Evolutionary conservation across 192 early-diverging fungal genomes (phyloP), one percentile per base, ranked within the genome.

Genomic region (Gonapodya sp.): DNA sequence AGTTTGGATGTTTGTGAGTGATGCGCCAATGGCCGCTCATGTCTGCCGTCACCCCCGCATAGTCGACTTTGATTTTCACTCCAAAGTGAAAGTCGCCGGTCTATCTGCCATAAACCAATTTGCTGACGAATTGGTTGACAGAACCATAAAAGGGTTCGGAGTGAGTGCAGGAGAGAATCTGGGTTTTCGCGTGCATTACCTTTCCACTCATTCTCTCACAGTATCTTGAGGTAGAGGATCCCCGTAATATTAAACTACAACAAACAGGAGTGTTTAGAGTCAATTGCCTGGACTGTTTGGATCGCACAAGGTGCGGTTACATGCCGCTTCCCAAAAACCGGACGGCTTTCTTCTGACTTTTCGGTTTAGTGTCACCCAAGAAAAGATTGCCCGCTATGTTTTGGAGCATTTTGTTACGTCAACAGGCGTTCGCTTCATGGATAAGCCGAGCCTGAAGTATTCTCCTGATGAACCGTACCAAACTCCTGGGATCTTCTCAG

Each of bases 261-360:
- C 98, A 98, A 84, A 84, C 90, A 8, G 97, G 97, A 31, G 91
- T 96, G 1, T 92, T 96, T 78, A 87, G 98, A 16, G 94, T 94
- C 0, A 99, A 98, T 81, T 99, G 98, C 46, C 73, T 92, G 1
- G 91, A 92, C 79, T 92, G 91, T 82, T 85, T 99, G 79, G 98
- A 94, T 84, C 90, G 97, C 31, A 99, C 97, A 16, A 99, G 46
- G 46, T 64, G 24, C 46, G 46, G 8, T 64, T 24, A 8, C 46
- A 24, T 8, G 8, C 46, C 8, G 46, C 8, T 64, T 64, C 8
- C n/a, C n/a, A n/a, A n/a, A n/a, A n/a, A n/a, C n/a, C n/a, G n/a
- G n/a, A n/a, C n/a, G n/a, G n/a, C n/a, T n/a, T n/a, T n/a, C n/a
- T n/a, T n/a, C 24, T 64, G 8, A 64, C 8, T 64, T 8, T 64